A percentile compares a stretch with the other conserved stretches of the same genome.
Conservation (phyloP, 2,329 filamentous ascomycete species). For the Paracoccidioides brasiliensis region DNA sequence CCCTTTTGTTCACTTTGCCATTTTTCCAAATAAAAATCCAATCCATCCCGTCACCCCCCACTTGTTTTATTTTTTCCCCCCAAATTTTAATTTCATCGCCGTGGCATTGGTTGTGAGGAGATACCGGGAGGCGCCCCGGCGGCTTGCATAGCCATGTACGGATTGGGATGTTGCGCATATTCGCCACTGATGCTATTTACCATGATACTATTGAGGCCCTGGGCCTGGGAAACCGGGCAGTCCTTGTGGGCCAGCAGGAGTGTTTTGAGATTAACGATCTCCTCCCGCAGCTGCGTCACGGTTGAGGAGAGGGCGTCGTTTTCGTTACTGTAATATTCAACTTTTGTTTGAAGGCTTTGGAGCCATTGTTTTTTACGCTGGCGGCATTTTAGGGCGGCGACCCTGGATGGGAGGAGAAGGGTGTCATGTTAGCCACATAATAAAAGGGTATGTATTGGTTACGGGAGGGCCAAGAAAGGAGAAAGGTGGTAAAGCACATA, state of each 20-base stretch:
- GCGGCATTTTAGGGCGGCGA: slow-evolving; percentile 90
- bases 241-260: slow-evolving; percentile 89
- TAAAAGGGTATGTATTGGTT: slow-evolving; percentile 9
- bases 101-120: slow-evolving; percentile 23
- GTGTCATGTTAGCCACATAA: neutral
- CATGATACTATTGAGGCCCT: slow-evolving; percentile 45
- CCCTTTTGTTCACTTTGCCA: neutral
- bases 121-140: slow-evolving; percentile 18
- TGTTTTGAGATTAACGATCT: slow-evolving; percentile 90
- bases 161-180: slow-evolving; percentile 26
- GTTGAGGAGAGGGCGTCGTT: slow-evolving; percentile 78
- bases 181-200: slow-evolving; percentile 26
- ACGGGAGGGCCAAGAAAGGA: slow-evolving; percentile 8
- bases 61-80: neutral
- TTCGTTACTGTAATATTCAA: slow-evolving; percentile 82
- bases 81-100: slow-evolving; percentile 16
- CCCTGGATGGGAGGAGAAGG: slow-evolving; percentile 39
- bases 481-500: slow-evolving; percentile 35
- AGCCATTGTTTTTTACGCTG: slow-evolving; percentile 99
- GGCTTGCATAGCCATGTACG: slow-evolving; percentile 32
- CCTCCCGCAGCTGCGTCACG: slow-evolving; percentile 73
- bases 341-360: slow-evolving; percentile 83
- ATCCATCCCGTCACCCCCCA: neutral
- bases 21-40: too few species aligned
- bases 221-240: slow-evolving; percentile 80